phyloP scores from a whole-genome alignment of 169 alveolate species.

The Plasmodium ovale region DNA sequence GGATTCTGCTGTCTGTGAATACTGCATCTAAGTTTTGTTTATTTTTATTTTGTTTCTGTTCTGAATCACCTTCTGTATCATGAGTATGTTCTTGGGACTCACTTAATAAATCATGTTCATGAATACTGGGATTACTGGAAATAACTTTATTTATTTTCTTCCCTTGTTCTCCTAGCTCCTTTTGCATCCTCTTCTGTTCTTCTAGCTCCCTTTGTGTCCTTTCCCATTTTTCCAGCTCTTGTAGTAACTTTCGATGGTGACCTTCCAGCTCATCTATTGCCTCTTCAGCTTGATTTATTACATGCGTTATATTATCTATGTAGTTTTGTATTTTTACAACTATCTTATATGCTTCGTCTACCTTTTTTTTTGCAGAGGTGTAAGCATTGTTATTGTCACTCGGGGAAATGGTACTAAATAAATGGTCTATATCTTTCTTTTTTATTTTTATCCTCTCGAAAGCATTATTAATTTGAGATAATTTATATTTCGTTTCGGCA shows the following conservation, averaged over 20 bases:
- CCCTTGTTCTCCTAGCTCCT: not conserved
- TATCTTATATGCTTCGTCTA: not conserved
- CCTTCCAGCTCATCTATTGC: not conserved
- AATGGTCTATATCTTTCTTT: slow-evolving; percentile 3
- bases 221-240: no score
- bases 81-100: not conserved
- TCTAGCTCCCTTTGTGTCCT: no score
- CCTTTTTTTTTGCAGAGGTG: not conserved
- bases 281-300: not conserved
- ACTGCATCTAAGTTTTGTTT: not conserved
- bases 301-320: not conserved
- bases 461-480: not conserved
- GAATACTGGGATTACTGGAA: not conserved
- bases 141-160: not conserved
- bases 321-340: not conserved
- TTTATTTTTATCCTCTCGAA: not conserved
- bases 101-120: not conserved
- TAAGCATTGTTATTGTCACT: not conserved
- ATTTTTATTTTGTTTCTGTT: not conserved
- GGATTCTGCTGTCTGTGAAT: not conserved
- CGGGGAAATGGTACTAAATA: slow-evolving; percentile 3
- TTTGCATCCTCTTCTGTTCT: no score
- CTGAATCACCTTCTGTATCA: not conserved
- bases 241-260: no score
- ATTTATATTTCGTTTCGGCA: not conserved